These are phyloP conservation scores for Logfia minima DNA, from an alignment of 129 eudicot species.

Conservation along the genomic window DNA sequence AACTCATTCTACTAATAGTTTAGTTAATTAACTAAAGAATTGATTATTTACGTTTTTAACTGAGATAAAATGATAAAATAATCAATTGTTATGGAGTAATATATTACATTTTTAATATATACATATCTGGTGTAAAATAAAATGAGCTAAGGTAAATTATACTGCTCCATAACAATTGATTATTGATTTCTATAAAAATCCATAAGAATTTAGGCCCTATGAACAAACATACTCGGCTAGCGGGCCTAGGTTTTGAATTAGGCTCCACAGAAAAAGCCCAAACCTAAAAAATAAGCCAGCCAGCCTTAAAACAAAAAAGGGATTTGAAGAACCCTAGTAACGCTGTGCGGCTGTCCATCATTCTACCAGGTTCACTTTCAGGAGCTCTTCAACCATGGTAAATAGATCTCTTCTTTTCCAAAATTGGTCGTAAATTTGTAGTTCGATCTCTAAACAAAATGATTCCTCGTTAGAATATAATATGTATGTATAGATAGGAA, in stretches of 20 bases:
- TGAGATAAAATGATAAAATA: no score
- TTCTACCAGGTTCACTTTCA: neutral
- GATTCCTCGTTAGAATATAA: neutral
- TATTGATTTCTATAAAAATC: no score
- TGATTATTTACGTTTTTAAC: no score
- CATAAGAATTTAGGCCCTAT: neutral
- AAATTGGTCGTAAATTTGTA: no score
- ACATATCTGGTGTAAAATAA: no score
- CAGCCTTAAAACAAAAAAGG: neutral
- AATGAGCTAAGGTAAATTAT: no score
- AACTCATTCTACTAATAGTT: no score
- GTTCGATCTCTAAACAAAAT: neutral
- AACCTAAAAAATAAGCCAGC: neutral
- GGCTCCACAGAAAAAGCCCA: neutral
- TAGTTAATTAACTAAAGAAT: no score
- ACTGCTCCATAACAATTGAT: no score
- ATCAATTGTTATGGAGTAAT: no score
- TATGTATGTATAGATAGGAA: neutral
- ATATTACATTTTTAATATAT: no score
- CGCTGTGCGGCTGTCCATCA: neutral
- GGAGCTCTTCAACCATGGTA: neutral
- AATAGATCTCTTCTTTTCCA: neutral
- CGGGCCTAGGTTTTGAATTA: neutral
- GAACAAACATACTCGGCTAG: neutral
- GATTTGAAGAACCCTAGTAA: neutral